These are phyloP conservation scores for Chlamydomonas sphaeroides DNA, from an alignment of 139 green algal genomes.

Conservation along the genomic window DNA sequence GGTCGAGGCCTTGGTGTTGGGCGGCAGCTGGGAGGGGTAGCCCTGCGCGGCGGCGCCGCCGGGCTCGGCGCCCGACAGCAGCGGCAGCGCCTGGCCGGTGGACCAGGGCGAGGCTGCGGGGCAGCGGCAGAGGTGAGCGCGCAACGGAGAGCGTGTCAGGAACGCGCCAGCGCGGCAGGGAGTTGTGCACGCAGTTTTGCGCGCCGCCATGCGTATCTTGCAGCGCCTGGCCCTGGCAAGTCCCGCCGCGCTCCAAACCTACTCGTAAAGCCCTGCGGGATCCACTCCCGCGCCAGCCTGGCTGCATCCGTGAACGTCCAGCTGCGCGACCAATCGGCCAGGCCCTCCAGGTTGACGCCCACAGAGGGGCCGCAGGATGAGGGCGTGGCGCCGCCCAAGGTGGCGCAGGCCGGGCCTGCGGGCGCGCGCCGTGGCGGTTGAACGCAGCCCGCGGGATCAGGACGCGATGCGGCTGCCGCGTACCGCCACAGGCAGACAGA, in stretches of 20 bases:
- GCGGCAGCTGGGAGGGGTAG: conserved; percentile 1
- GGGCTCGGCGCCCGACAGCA: not conserved
- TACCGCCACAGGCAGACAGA: too few relatives aligned
- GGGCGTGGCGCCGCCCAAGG: not conserved
- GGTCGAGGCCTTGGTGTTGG: conserved; percentile 16
- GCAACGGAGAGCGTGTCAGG: too few relatives aligned
- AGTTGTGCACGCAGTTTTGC: too few relatives aligned
- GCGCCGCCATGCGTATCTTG: too few relatives aligned
- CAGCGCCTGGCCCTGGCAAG: too few relatives aligned
- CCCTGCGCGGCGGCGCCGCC: not conserved
- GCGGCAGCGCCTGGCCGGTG: not conserved
- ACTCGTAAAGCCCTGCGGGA: conserved; percentile 14
- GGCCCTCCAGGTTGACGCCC: conserved; percentile 43
- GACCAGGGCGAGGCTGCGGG: not conserved
- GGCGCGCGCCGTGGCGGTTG: too few relatives aligned
- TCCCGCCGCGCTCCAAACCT: too few relatives aligned
- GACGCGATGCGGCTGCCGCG: too few relatives aligned
- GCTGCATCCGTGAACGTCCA: conserved; percentile 45
- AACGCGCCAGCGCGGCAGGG: too few relatives aligned
- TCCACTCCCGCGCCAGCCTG: conserved; percentile 16
- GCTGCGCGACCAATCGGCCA: conserved; percentile 35
- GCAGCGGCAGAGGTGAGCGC: not conserved
- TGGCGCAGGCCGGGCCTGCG: not conserved
- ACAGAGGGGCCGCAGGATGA: conserved; percentile 26
- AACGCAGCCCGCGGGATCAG: too few relatives aligned